Evolutionary conservation across 306 rosid genomes (phyloP).

Genomic region (Lathyrus aphaca): DNA sequence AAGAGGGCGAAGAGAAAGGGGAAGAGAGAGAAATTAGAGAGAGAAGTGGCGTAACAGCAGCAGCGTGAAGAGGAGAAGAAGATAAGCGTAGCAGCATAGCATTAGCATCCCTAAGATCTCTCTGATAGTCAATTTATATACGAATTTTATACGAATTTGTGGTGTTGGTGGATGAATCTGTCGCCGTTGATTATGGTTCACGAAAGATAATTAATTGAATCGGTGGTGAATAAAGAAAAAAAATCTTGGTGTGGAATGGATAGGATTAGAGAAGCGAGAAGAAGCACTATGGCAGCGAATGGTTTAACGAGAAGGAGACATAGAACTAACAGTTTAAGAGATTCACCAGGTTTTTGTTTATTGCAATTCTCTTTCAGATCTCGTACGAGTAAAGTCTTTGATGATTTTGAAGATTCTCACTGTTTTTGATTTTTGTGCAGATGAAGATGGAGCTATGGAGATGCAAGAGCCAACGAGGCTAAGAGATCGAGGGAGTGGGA

Average conservation of each 20-base stretch:
- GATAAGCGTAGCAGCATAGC: slow-evolving; percentile 33
- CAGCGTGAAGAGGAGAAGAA: slow-evolving; percentile 26
- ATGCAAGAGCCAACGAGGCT: slow-evolving; percentile 79
- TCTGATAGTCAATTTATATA: slow-evolving; percentile 33
- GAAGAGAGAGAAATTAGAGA: slow-evolving; percentile 16
- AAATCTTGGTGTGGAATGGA: slow-evolving; percentile 61
- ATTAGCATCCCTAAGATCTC: slow-evolving; percentile 45
- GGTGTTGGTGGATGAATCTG: slow-evolving; percentile 20
- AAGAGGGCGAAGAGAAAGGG: slow-evolving; percentile 44
- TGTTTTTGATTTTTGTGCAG: slow-evolving; percentile 44
- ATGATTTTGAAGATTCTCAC: neutral
- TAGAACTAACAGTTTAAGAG: slow-evolving; percentile 75
- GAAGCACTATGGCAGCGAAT: slow-evolving; percentile 73
- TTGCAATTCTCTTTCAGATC: slow-evolving; percentile 61
- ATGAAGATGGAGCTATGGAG: slow-evolving; percentile 87
- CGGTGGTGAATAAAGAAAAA: slow-evolving; percentile 1
- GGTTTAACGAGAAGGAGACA: slow-evolving; percentile 79
- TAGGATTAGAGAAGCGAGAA: slow-evolving; percentile 80
- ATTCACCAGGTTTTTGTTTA: slow-evolving; percentile 74
- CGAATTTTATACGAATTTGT: neutral
- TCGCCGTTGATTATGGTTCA: slow-evolving; percentile 46
- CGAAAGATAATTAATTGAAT: slow-evolving; percentile 58
- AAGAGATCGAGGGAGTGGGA: slow-evolving; percentile 78
- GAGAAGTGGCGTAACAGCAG: slow-evolving; percentile 30
- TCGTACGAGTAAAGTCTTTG: neutral